Conservation (phyloP, 129 eudicot genomes). For the Chrysanthemum seticuspe region DNA sequence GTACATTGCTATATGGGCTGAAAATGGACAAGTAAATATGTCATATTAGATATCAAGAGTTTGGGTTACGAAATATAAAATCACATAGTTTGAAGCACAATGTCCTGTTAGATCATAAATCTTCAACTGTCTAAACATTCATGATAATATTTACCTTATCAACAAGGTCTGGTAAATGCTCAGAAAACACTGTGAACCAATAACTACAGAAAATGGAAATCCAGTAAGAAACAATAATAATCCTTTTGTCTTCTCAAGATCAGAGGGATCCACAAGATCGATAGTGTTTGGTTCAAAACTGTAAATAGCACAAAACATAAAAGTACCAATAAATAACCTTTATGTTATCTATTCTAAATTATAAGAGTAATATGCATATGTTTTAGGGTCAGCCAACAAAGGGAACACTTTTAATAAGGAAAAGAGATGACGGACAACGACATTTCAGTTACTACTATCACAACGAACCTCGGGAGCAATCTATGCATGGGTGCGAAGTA, state of each 20-base stretch:
- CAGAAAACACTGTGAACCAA: slow-evolving; percentile 93
- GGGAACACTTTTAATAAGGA: slow-evolving; percentile 94
- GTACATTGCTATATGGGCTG: slow-evolving; percentile 85
- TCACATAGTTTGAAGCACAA: too few species aligned
- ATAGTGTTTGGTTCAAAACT: slow-evolving; percentile 97
- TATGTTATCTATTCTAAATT: neutral
- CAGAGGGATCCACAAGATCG: slow-evolving; percentile 85
- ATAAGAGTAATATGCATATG: slow-evolving; percentile 37
- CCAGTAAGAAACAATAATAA: slow-evolving; percentile 10
- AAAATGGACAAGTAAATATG: too few species aligned
- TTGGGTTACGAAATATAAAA: too few species aligned
- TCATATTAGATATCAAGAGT: too few species aligned
- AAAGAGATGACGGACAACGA: slow-evolving; percentile 87
- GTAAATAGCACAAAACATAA: slow-evolving; percentile 25
- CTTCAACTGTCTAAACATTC: neutral
- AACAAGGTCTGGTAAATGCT: slow-evolving; percentile 88
- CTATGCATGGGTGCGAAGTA: too few species aligned
- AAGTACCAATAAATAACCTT: slow-evolving; percentile 8
- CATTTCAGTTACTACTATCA: slow-evolving; percentile 89
- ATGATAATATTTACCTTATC: slow-evolving; percentile 63
- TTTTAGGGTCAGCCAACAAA: slow-evolving; percentile 76
- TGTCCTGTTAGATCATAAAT: too few species aligned
- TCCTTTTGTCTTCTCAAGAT: slow-evolving; percentile 33
- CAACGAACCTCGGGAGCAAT: slow-evolving; percentile 36
- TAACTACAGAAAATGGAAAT: slow-evolving; percentile 50